These are phyloP conservation scores for Gaeumannomyces sp. DNA, from an alignment of 2,329 filamentous ascomycete genomes.

Conservation along the genomic window DNA sequence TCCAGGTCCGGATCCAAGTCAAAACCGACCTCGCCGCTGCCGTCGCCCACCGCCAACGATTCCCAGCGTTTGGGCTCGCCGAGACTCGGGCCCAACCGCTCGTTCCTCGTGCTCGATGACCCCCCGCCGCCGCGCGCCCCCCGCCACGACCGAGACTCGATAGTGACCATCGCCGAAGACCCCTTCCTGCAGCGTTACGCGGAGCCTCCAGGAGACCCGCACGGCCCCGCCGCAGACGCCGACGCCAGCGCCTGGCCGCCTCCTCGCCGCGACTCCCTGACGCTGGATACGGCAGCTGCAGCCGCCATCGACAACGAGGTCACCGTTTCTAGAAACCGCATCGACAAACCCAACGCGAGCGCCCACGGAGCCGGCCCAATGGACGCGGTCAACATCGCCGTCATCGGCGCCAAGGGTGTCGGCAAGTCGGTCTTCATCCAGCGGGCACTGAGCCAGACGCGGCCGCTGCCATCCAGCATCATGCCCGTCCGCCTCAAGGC, in stretches of 20 bases:
- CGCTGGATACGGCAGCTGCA: constrained; percentile 1
- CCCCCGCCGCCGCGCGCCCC: constrained; percentile 20
- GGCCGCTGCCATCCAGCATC: constrained; percentile 46
- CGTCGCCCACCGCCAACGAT: background rate
- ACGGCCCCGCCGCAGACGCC: constrained; percentile 18
- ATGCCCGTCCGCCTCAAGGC: constrained; percentile 52
- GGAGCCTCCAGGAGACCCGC: constrained; percentile 24
- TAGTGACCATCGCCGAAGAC: constrained; percentile 49
- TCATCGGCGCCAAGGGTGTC: constrained; percentile 60
- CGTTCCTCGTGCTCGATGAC: constrained; percentile 22
- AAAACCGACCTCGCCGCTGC: constrained; percentile 4
- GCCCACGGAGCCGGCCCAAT: constrained; percentile 26
- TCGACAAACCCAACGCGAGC: background rate
- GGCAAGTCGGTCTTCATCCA: constrained; percentile 66
- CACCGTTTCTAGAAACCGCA: background rate
- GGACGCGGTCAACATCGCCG: constrained; percentile 58
- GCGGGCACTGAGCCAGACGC: constrained; percentile 49
- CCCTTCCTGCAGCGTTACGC: constrained; percentile 45
- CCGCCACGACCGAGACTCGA: constrained; percentile 34
- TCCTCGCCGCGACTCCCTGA: constrained; percentile 44
- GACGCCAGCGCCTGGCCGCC: constrained; percentile 32
- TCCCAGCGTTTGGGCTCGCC: background rate
- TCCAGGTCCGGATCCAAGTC: constrained; percentile 4
- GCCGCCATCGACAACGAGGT: background rate
- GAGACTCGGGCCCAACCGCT: constrained; percentile 3